phyloP scores from a whole-genome alignment of 495 filamentous ascomycete genomes.

The Ramalina intermedia region DNA sequence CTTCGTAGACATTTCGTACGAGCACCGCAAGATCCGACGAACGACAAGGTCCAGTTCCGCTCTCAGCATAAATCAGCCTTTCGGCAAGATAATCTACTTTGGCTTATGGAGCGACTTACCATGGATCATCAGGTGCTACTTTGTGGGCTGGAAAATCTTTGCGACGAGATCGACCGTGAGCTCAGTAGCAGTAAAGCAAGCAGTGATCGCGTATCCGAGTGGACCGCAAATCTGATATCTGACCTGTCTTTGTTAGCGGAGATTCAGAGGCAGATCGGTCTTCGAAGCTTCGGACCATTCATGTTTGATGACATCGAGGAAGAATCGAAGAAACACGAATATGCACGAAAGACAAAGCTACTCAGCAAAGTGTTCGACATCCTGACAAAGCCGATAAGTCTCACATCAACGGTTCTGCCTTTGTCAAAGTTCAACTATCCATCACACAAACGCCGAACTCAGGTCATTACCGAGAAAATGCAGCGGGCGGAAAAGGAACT shows the following conservation, averaged over 20 bases:
- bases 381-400: conserved; percentile 5
- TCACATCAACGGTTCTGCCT: conserved; percentile 17
- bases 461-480: conserved; percentile 28
- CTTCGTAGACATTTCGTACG: conserved; percentile 20
- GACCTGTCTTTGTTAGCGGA: conserved; percentile 30
- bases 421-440: conserved; percentile 33
- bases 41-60: conserved; percentile 6
- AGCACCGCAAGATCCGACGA: conserved; percentile 9
- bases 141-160: conserved; percentile 16
- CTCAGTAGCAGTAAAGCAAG: conserved; percentile 22
- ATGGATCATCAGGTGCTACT: conserved; percentile 18
- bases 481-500: conserved; percentile 28
- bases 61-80: conserved; percentile 1
- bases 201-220: conserved; percentile 24
- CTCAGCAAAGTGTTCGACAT: conserved; percentile 4
- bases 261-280: conserved; percentile 26
- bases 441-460: conserved; percentile 30
- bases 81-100: conserved; percentile 17
- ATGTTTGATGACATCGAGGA: conserved; percentile 8
- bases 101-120: conserved; percentile 20
- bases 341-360: conserved; percentile 5
- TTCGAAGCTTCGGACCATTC: conserved; percentile 30
- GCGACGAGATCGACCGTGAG: conserved; percentile 34
- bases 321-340: conserved; percentile 20
- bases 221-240: conserved; percentile 22